phyloP scores from a whole-genome alignment of 192 early-diverging fungal species.

The Gaertneriomyces semiglobifer region DNA sequence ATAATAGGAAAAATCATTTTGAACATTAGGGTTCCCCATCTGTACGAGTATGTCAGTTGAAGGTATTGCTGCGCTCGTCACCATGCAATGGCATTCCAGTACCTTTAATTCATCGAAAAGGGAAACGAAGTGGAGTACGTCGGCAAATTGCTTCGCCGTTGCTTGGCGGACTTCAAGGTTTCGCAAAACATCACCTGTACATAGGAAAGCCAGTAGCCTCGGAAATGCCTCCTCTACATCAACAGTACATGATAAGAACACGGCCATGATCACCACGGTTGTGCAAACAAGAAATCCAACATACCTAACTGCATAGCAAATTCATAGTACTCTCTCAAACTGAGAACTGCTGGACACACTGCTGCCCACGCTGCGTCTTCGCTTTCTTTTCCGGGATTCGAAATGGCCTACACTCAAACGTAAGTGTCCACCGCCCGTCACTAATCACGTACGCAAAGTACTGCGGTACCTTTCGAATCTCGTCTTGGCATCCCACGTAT shows the following conservation, averaged over 20 bases:
- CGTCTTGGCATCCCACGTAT: slow-evolving; percentile 68
- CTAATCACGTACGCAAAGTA: not conserved
- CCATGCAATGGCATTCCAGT: not conserved
- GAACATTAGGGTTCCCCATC: slow-evolving; percentile 79
- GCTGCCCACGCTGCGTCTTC: slow-evolving; percentile 87
- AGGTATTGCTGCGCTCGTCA: too few relatives aligned
- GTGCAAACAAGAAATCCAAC: slow-evolving; percentile 5
- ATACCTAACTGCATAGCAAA: slow-evolving; percentile 72
- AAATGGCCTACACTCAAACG: slow-evolving; percentile 65
- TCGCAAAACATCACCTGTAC: slow-evolving; percentile 48
- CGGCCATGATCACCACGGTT: not conserved
- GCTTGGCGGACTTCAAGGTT: slow-evolving; percentile 75
- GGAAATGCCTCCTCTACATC: slow-evolving; percentile 44
- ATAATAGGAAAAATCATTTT: slow-evolving; percentile 98
- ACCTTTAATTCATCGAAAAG: slow-evolving; percentile 93
- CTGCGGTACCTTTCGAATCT: slow-evolving; percentile 59
- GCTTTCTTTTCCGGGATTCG: slow-evolving; percentile 73
- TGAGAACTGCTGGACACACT: slow-evolving; percentile 73
- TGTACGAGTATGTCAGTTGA: slow-evolving; percentile 12
- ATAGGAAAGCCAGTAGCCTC: slow-evolving; percentile 41
- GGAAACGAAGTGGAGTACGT: slow-evolving; percentile 82
- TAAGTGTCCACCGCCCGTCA: not conserved
- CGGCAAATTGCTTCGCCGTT: slow-evolving; percentile 74
- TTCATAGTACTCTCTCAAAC: slow-evolving; percentile 79
- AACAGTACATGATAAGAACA: slow-evolving; percentile 3